Conservation (phyloP, 805 yeast species). For the Nakazawaea holstii region DNA sequence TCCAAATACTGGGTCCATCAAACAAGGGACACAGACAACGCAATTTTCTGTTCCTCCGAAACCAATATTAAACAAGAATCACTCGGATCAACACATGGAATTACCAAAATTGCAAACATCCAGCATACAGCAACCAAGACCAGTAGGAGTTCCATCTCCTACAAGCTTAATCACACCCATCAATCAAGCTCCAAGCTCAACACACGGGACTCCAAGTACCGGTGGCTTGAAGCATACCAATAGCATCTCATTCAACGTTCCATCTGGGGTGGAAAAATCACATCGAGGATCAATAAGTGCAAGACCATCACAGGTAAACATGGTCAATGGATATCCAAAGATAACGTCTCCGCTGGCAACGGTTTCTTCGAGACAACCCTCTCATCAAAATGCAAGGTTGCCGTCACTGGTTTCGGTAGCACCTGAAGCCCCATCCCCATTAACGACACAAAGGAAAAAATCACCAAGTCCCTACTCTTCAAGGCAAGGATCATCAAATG, state of each 20-base stretch:
- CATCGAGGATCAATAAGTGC: conserved; percentile 57
- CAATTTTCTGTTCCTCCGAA: conserved; percentile 3
- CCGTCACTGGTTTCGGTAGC: background rate
- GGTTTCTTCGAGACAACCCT: conserved; percentile 1
- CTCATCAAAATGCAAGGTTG: background rate
- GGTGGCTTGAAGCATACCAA: conserved; percentile 13
- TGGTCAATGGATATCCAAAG: conserved; percentile 7
- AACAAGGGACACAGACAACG: background rate
- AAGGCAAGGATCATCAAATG: conserved; percentile 13
- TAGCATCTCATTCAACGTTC: conserved; percentile 42
- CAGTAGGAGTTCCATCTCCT: background rate
- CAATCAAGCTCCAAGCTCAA: background rate
- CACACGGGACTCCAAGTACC: background rate
- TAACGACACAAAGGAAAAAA: background rate
- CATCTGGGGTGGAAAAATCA: conserved; percentile 33
- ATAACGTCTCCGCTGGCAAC: conserved; percentile 1
- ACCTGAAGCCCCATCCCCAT: background rate
- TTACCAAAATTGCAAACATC: background rate
- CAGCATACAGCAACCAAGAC: background rate
- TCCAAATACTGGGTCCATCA: background rate
- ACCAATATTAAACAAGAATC: conserved; percentile 8
- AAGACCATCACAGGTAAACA: conserved; percentile 37
- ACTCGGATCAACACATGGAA: background rate
- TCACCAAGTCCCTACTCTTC: conserved; percentile 12
- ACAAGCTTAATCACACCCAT: background rate